phyloP scores from a whole-genome alignment of 495 filamentous ascomycete species.

The Aspergillus hancockii region DNA sequence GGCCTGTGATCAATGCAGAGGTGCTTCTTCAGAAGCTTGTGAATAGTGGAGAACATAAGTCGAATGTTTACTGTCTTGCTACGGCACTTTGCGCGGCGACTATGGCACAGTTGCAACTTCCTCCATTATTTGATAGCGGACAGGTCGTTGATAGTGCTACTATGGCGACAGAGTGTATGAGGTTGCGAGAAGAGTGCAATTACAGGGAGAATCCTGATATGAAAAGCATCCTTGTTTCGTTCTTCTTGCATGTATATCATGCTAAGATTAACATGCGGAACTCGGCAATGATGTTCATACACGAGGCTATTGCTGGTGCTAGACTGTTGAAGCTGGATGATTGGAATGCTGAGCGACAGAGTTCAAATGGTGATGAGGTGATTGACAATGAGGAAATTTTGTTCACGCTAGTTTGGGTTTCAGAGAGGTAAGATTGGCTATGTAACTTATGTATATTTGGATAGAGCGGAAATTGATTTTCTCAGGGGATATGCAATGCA shows the following conservation, averaged over 20 bases:
- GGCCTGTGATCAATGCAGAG: slow-evolving; percentile 32
- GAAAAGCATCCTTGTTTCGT: slow-evolving; percentile 27
- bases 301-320: slow-evolving; percentile 30
- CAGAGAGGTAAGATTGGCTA: slow-evolving; percentile 27
- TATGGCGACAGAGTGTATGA: slow-evolving; percentile 28
- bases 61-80: slow-evolving; percentile 20
- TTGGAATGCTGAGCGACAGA: neutral
- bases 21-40: slow-evolving; percentile 16
- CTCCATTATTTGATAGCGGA: slow-evolving; percentile 14
- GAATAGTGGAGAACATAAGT: slow-evolving; percentile 7
- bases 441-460: neutral
- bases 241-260: slow-evolving; percentile 39
- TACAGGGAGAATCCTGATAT: slow-evolving; percentile 20
- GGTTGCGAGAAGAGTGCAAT: slow-evolving; percentile 17
- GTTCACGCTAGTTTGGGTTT: slow-evolving; percentile 35
- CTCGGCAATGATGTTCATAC: slow-evolving; percentile 35
- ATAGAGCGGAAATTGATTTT: neutral
- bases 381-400: slow-evolving; percentile 28
- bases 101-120: slow-evolving; percentile 35
- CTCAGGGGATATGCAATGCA: slow-evolving; percentile 34
- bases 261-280: slow-evolving; percentile 34
- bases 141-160: slow-evolving; percentile 18
- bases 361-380: slow-evolving; percentile 9
- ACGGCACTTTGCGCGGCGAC: slow-evolving; percentile 36
- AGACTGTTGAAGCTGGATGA: slow-evolving; percentile 27